Base-by-base conservation (phyloP, 768 basidiomycete species). In the Tylopilus vinaceipallidus region DNA sequence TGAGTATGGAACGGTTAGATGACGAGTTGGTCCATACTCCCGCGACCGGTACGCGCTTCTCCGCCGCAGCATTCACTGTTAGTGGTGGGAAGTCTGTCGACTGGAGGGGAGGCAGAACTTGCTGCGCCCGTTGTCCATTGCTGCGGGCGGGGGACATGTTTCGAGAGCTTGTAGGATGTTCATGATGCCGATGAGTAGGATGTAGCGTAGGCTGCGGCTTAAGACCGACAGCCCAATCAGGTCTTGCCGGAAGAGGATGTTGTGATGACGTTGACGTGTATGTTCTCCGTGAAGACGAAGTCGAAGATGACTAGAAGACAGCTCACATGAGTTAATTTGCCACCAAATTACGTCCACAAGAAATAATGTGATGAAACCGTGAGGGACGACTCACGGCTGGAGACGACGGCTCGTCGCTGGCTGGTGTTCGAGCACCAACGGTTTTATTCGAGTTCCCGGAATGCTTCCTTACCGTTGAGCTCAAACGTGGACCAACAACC, bases 161-260 rank as follows among this genome's bases (percentile, higher is more conserved):
- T 46, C 69, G 70, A 29, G 73, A 56, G 36, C 64, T 63, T 36
- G 65, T 57, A 13, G 66, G 58, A 56, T 76, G 74, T 41, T 85
- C 81, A 50, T 81, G 80, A 60, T 82, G 79, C 10, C 82, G 76
- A 20, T 71, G 71, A 1, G 77, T 69, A 26, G 76, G 39, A 55
- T 86, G 79, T 23, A 87, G 66, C 12, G 81, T 86, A 24, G 84
- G 83, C 52, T 88, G 84, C 0, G 88, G 80, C 64, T 86, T 89
- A 29, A 92, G 73, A 14, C 88, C 88, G 4, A 92, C 87, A 16
- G 91, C 90, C 91, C 91, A 93, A 64, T 93, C 91, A 34, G 91
- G 91, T 49, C 91, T 77, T 3, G 88, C 72, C 4, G 91, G 91
- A 33, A 93, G 75, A 13, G 90, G 91, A 49, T 84, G 82, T 70